Base-by-base conservation (phyloP, 2,329 filamentous ascomycete genomes). In the Chaetoscypha palmicola region DNA sequence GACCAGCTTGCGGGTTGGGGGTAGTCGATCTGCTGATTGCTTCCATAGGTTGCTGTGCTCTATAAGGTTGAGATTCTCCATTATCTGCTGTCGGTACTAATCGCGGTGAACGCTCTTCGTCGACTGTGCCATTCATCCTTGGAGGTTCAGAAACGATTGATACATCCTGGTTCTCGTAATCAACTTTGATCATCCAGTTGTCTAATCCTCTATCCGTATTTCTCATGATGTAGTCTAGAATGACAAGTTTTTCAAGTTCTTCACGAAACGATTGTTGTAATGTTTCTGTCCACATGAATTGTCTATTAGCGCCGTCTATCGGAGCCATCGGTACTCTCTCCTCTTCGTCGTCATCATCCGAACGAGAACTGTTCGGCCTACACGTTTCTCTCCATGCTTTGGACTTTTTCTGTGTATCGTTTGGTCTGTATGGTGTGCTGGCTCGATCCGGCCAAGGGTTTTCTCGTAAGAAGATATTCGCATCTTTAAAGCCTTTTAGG, bases 131-230 rank as follows among this genome's bases (percentile, higher is more conserved):
- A 69, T 72, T 86, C 71, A 94, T 65, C 21, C 76, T 75, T 34
- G 77, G 68, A 9, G 90, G 87, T 48, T 96, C 89, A 1, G 88
- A 88, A 12, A 84, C 82, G 52, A 98, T 87, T 5, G 85, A 87
- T 10, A 92, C 91, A 57, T 84, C 77, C 58, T 92, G 80, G 2
- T 77, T 81, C 55, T 88, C 77, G 74, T 81, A 87, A 64, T 98
- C 90, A 23, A 98, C 86, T 64, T 88, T 92, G 61, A 98, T 89
- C 92, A 98, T 98, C 92, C 92, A 98, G 58, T 98, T 98, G 63
- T 98, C 92, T 45, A 96, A 71, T 1, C 92, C 92, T 66, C 92
- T 79, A 63, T 98, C 92, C 1, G 92, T 98, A 61, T 98, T 98
- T 46, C 92, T 80, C 92, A 98, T 98, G 51, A 98, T 94, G 63